Conservation (phyloP, 345 rosid genomes). For the Populus davidiana region DNA sequence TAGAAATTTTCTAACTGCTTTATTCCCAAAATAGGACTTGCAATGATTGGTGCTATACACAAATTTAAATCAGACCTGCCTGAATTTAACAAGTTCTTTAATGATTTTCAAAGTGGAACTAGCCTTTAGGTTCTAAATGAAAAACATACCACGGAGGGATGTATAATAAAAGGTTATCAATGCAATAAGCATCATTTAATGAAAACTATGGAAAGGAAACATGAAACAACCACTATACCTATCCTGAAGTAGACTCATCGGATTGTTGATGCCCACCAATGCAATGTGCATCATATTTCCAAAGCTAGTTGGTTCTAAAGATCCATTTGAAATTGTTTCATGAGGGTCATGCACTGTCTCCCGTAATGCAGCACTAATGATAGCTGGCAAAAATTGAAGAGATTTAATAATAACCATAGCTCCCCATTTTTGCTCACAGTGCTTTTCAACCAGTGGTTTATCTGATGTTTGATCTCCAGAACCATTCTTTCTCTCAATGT, state of each 20-base stretch:
- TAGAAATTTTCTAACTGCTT: background rate
- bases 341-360: slow-evolving; percentile 65
- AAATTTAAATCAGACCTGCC: slow-evolving; percentile 1
- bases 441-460: slow-evolving; percentile 59
- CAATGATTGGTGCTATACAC: background rate
- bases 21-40: background rate
- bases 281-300: slow-evolving; percentile 99
- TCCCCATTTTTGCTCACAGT: slow-evolving; percentile 85
- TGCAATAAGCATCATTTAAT: background rate
- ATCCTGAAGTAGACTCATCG: slow-evolving; percentile 98
- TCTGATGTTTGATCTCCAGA: slow-evolving; percentile 53
- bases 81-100: background rate
- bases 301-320: slow-evolving; percentile 42
- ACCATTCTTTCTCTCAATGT: slow-evolving; percentile 61
- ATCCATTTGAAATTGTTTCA: slow-evolving; percentile 41
- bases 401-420: slow-evolving; percentile 97
- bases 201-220: background rate
- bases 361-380: slow-evolving; percentile 62
- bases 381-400: slow-evolving; percentile 78
- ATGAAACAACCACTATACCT: slow-evolving; percentile 48
- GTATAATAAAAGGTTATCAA: background rate
- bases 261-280: slow-evolving; percentile 92
- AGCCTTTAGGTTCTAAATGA: background rate
- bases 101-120: background rate
- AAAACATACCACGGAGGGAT: background rate